A percentile compares a stretch with the other conserved stretches of the same genome.
Conservation (phyloP, 805 yeast species). For the Phaffomyces antillensis region DNA sequence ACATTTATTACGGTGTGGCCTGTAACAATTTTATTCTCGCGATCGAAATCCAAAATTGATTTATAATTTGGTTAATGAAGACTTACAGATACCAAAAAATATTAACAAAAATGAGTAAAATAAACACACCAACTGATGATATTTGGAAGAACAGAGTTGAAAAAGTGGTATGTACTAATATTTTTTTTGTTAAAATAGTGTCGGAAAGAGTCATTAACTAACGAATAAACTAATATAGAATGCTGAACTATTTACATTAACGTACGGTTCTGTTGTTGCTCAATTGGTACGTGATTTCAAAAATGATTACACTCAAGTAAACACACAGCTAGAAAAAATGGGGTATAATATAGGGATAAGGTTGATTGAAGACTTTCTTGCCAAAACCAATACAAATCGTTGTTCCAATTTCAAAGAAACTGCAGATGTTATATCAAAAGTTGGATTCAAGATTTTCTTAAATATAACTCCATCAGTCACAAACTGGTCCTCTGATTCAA, state of each 20-base stretch:
- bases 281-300: conserved; percentile 82
- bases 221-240: conserved; percentile 37
- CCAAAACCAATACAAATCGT: conserved; percentile 78
- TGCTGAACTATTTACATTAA: conserved; percentile 87
- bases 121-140: conserved; percentile 66
- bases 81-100: background rate
- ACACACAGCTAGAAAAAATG: conserved; percentile 81
- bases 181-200: too few relatives aligned
- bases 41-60: background rate
- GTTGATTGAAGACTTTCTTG: conserved; percentile 86
- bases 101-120: conserved; percentile 26
- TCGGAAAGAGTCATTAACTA: background rate
- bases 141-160: conserved; percentile 86
- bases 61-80: background rate
- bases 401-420: conserved; percentile 79
- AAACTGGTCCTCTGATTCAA: conserved; percentile 72
- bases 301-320: conserved; percentile 70
- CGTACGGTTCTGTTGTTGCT: conserved; percentile 90
- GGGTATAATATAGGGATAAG: conserved; percentile 93
- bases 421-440: conserved; percentile 75
- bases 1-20: background rate
- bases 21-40: background rate
- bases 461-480: conserved; percentile 72
- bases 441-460: conserved; percentile 86
- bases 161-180: conserved; percentile 55